These are phyloP conservation scores for Syzygium aqueum DNA, from an alignment of 345 rosid genomes.

Conservation along the genomic window DNA sequence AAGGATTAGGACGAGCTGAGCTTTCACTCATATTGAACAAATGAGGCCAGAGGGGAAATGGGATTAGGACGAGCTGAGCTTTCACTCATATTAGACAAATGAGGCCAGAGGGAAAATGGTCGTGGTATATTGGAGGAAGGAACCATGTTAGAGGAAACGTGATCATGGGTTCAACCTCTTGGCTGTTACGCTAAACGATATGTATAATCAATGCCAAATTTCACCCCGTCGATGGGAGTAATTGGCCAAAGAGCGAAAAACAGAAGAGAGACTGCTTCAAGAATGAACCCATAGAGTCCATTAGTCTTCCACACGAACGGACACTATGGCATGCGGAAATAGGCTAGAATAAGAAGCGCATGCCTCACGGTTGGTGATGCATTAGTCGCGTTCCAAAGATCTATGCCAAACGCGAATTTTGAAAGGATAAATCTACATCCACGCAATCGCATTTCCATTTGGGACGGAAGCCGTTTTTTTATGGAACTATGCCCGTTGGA, in stretches of 20 bases:
- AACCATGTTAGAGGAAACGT: background rate
- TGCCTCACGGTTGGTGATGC: background rate
- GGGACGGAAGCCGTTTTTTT: background rate
- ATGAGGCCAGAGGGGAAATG: background rate
- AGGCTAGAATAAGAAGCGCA: background rate
- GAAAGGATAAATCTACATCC: background rate
- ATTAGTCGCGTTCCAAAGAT: background rate
- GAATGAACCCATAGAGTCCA: background rate
- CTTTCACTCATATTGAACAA: background rate
- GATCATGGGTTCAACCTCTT: background rate
- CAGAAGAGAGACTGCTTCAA: background rate
- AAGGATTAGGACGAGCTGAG: background rate
- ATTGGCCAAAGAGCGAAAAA: background rate
- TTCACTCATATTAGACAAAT: background rate
- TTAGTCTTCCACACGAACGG: background rate
- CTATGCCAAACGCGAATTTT: background rate
- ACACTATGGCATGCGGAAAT: background rate
- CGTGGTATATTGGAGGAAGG: background rate
- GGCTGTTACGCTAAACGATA: background rate
- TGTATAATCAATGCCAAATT: background rate
- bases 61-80: background rate
- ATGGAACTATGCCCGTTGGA: background rate
- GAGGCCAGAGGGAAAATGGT: background rate
- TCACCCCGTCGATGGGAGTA: background rate
- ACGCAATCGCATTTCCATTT: background rate